A percentile compares a stretch with the other conserved stretches of the same genome.
Conservation (phyloP, 225 moss, liverwort and hornwort genomes). For the Straminergon stramineum region DNA sequence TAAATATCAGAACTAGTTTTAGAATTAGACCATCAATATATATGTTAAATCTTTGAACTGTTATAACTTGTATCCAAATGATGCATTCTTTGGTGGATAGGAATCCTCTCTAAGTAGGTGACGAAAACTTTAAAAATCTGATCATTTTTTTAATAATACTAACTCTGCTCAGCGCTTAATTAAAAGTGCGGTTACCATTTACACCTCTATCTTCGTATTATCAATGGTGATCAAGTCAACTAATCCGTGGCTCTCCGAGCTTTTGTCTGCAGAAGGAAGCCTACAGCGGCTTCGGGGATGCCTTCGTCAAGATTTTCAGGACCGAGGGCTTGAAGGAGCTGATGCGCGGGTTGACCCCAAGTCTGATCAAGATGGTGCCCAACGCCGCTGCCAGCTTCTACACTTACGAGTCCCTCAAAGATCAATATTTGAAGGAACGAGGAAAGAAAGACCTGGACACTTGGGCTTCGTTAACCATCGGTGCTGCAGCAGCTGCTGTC, state of each 20-base stretch:
- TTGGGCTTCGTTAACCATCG: slow-evolving; percentile 49
- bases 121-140: neutral
- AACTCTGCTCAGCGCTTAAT: neutral
- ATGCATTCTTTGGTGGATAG: neutral
- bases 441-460: slow-evolving; percentile 19
- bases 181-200: neutral
- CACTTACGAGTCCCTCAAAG: slow-evolving; percentile 68
- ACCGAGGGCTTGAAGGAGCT: slow-evolving; percentile 66
- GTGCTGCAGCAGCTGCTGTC: slow-evolving; percentile 65
- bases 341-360: slow-evolving; percentile 63
- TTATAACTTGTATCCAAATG: neutral
- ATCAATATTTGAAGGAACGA: slow-evolving; percentile 13
- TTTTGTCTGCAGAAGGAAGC: slow-evolving; percentile 43
- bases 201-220: neutral
- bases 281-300: slow-evolving; percentile 47
- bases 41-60: neutral
- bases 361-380: slow-evolving; percentile 58
- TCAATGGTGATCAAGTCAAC: neutral
- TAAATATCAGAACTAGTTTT: neutral
- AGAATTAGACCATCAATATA: neutral
- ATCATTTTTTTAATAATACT: neutral
- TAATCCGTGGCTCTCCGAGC: neutral
- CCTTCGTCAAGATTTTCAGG: slow-evolving; percentile 24
- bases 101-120: neutral
- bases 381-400: slow-evolving; percentile 76